phyloP scores from a whole-genome alignment of 2,329 filamentous ascomycete species.

The Botrytis pseudocinerea region DNA sequence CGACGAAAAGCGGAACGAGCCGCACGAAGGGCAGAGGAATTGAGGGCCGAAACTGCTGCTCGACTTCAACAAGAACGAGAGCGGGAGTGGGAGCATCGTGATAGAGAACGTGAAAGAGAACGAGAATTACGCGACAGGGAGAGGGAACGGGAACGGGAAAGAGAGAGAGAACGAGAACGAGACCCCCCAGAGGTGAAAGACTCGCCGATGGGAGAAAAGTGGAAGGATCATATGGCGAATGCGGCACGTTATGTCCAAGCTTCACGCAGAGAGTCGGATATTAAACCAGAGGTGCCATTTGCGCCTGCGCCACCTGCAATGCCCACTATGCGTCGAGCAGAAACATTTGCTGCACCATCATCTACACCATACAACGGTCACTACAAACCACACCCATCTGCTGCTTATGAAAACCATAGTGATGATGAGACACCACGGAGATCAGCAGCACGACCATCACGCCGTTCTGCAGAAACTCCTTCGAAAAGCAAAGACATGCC shows the following conservation, averaged over 20 bases:
- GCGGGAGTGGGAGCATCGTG: conserved; percentile 18
- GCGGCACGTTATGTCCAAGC: conserved; percentile 40
- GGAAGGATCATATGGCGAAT: conserved; percentile 34
- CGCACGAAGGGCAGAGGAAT: conserved; percentile 34
- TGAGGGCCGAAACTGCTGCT: conserved; percentile 21
- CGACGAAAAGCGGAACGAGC: conserved; percentile 33
- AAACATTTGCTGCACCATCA: conserved; percentile 35
- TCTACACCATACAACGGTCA: conserved; percentile 31
- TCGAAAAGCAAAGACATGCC: conserved; percentile 28
- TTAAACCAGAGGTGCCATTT: conserved; percentile 21
- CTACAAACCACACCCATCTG: conserved; percentile 30
- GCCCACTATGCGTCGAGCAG: conserved; percentile 35
- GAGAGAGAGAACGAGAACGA: conserved; percentile 3
- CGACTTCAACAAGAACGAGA: conserved; percentile 23
- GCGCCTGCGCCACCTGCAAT: conserved; percentile 24
- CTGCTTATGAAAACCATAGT: conserved; percentile 24
- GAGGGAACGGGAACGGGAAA: background rate
- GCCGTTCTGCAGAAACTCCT: conserved; percentile 34
- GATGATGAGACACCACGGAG: conserved; percentile 40
- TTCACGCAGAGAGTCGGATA: conserved; percentile 30
- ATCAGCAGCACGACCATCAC: conserved; percentile 35
- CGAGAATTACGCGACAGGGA: background rate
- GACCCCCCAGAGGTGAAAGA: conserved; percentile 20
- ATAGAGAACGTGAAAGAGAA: background rate
- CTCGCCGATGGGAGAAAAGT: conserved; percentile 33